A percentile compares a stretch with the other conserved stretches of the same genome.
These are phyloP conservation scores for Mycena rebaudengoi DNA, from an alignment of 768 basidiomycete genomes.

Conservation along the genomic window DNA sequence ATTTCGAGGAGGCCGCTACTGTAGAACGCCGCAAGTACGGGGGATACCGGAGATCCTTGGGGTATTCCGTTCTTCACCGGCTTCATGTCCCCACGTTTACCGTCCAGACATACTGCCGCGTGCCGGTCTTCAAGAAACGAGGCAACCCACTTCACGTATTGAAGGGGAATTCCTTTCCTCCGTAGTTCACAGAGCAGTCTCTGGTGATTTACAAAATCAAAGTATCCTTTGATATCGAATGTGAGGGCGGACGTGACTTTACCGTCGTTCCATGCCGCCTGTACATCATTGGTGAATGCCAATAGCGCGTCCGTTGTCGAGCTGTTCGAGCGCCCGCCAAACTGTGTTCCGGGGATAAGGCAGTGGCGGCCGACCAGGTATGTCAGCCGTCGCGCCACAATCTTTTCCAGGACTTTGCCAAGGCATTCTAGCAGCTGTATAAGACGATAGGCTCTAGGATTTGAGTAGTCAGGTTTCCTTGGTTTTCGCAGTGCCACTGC, in stretches of 20 bases:
- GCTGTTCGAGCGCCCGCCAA: slow-evolving; percentile 30
- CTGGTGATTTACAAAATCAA: slow-evolving; percentile 38
- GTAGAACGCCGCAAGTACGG: slow-evolving; percentile 37
- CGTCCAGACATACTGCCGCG: slow-evolving; percentile 35
- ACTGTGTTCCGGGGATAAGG: slow-evolving; percentile 34
- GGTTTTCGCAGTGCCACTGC: slow-evolving; percentile 45
- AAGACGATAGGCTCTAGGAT: slow-evolving; percentile 42
- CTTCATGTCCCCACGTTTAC: slow-evolving; percentile 31
- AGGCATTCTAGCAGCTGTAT: slow-evolving; percentile 45
- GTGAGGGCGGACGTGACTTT: slow-evolving; percentile 33
- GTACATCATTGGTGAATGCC: slow-evolving; percentile 34
- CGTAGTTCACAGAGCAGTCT: slow-evolving; percentile 32
- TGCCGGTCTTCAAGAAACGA: slow-evolving; percentile 35
- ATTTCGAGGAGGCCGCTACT: slow-evolving; percentile 32
- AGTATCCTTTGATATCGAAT: slow-evolving; percentile 41
- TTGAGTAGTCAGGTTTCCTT: slow-evolving; percentile 44
- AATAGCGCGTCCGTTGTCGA: slow-evolving; percentile 34
- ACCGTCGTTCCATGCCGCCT: slow-evolving; percentile 32
- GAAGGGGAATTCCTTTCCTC: slow-evolving; percentile 27
- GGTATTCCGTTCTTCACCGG: slow-evolving; percentile 41
- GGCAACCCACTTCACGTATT: slow-evolving; percentile 28
- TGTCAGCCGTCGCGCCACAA: slow-evolving; percentile 34
- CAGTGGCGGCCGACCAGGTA: slow-evolving; percentile 31
- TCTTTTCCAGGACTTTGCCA: slow-evolving; percentile 41
- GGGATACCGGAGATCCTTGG: slow-evolving; percentile 42